A percentile compares a stretch with the other conserved stretches of the same genome.
Conservation (phyloP, 2,329 filamentous ascomycete genomes). For the Septoria petroselini region DNA sequence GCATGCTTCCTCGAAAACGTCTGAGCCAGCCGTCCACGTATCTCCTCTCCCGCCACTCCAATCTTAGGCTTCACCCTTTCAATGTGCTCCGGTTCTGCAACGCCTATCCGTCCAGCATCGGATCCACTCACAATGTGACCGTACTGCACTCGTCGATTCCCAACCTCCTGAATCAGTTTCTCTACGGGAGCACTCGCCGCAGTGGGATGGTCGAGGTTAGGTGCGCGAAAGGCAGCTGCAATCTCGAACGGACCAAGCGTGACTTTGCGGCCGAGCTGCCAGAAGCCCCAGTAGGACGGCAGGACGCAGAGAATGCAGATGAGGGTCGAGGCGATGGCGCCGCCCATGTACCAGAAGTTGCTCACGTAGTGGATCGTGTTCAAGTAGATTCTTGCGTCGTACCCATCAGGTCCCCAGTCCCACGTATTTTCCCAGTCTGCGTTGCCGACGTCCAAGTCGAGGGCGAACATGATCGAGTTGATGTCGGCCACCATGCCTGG, state of each 20-base stretch:
- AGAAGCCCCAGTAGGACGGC: constrained; percentile 39
- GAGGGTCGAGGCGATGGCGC: constrained; percentile 34
- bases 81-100: constrained; percentile 20
- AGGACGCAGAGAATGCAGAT: constrained; percentile 35
- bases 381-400: not conserved
- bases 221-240: constrained; percentile 37
- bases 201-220: constrained; percentile 16
- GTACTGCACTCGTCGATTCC: constrained; percentile 14
- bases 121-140: constrained; percentile 17
- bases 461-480: constrained; percentile 24
- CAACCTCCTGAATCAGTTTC: constrained; percentile 12
- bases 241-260: constrained; percentile 37
- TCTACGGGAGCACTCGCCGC: constrained; percentile 10
- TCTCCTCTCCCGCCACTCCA: constrained; percentile 7
- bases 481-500: constrained; percentile 10
- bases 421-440: not conserved
- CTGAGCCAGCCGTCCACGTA: constrained; percentile 3
- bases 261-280: constrained; percentile 31
- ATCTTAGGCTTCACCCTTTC: constrained; percentile 16
- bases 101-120: constrained; percentile 15
- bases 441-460: constrained; percentile 1
- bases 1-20: constrained; percentile 1
- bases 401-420: not conserved
- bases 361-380: constrained; percentile 31
- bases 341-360: constrained; percentile 31